These are phyloP conservation scores for Colletotrichum endophyticum DNA, from an alignment of 2,329 filamentous ascomycete species.

Conservation along the genomic window DNA sequence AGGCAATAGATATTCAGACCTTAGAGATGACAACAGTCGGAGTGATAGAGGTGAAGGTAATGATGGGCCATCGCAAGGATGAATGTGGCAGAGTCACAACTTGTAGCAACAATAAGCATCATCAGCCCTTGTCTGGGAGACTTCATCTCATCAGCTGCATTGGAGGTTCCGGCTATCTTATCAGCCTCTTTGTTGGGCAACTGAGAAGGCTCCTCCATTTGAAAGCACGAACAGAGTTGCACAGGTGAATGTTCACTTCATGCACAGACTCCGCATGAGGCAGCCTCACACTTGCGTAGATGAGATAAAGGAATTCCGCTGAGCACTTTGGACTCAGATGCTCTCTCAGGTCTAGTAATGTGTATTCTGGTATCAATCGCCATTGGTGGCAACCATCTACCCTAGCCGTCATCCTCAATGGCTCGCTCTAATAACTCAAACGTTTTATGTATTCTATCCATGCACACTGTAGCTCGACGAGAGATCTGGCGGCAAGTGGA, in stretches of 20 bases:
- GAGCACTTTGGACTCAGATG: background rate
- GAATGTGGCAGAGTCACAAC: background rate
- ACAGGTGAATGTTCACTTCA: background rate
- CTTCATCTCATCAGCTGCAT: background rate
- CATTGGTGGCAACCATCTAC: background rate
- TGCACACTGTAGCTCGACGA: background rate
- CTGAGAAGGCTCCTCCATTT: background rate
- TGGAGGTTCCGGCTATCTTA: rapidly evolving
- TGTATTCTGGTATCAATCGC: background rate
- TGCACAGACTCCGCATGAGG: background rate
- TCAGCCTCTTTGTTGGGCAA: background rate
- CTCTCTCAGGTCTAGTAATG: background rate
- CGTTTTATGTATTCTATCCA: background rate
- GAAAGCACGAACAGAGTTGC: background rate
- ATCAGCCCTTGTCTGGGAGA: rapidly evolving
- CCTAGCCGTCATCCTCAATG: background rate
- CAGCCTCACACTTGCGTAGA: background rate
- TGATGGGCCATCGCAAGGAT: background rate
- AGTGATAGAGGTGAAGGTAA: background rate
- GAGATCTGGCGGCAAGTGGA: background rate
- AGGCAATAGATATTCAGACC: rapidly evolving
- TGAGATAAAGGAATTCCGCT: background rate
- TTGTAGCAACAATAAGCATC: rapidly evolving
- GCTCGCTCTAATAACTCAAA: background rate
- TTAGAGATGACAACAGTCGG: background rate